Conservation (phyloP, 768 basidiomycete species). For the Zangia roseola region DNA sequence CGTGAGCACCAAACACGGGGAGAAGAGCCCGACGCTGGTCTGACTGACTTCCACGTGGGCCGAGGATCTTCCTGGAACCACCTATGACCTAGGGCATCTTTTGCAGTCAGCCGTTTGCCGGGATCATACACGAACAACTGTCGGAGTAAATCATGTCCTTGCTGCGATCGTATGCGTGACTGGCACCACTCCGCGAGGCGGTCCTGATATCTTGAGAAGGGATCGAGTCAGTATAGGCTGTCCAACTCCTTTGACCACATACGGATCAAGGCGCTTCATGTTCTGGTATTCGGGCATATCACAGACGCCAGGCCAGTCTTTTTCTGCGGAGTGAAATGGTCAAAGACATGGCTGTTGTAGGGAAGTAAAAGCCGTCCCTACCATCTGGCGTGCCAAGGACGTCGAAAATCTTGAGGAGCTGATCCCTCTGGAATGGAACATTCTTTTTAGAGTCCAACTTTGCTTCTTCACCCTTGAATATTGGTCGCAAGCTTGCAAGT, state of each 20-base stretch:
- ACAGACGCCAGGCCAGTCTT: constrained; percentile 82
- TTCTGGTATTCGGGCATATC: constrained; percentile 88
- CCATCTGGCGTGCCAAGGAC: constrained; percentile 87
- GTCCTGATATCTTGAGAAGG: constrained; percentile 51
- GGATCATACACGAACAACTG: constrained; percentile 91
- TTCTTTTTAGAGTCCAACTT: constrained; percentile 97
- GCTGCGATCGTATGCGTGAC: constrained; percentile 52
- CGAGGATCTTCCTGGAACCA: constrained; percentile 94
- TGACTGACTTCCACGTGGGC: constrained; percentile 78
- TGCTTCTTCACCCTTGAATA: constrained; percentile 99
- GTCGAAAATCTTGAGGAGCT: constrained; percentile 94
- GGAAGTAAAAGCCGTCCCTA: constrained; percentile 24
- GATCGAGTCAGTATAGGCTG: constrained; percentile 1
- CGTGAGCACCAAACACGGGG: constrained; percentile 5
- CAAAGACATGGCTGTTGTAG: neutral
- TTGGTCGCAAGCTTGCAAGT: constrained; percentile 87
- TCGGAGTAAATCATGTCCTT: constrained; percentile 81
- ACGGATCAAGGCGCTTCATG: constrained; percentile 78
- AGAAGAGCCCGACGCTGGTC: neutral
- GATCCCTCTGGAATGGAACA: constrained; percentile 95
- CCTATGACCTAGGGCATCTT: constrained; percentile 75
- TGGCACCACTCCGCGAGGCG: constrained; percentile 77
- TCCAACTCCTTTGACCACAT: constrained; percentile 25
- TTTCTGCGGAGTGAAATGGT: constrained; percentile 47
- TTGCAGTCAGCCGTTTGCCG: constrained; percentile 78